Percentiles rank a stretch among this genome's conserved stretches.
Evolutionary conservation across 75 land plant genomes (phyloP).

Genomic region (Pseudotsuga menziesii): DNA sequence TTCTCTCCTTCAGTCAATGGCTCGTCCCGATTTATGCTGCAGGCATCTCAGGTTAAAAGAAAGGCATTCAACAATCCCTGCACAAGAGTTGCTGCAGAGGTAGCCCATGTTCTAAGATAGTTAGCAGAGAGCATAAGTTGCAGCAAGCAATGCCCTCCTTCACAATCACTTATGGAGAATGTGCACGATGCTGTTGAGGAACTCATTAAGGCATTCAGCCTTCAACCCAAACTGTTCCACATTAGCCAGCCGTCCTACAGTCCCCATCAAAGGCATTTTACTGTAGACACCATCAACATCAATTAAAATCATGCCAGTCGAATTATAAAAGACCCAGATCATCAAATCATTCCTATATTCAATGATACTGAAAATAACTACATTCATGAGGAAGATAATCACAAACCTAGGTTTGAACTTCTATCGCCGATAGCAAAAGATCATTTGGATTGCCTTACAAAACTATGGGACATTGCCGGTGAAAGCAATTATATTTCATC

Average conservation of each 20-base stretch:
- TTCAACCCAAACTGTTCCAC: neutral
- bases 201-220: neutral
- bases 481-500: neutral
- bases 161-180: slow-evolving; percentile 3
- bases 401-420: neutral
- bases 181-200: slow-evolving; percentile 17
- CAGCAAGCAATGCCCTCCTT: slow-evolving; percentile 19
- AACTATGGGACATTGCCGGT: too few relatives aligned
- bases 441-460: too few relatives aligned
- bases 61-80: slow-evolving; percentile 25
- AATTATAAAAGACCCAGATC: neutral
- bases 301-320: neutral
- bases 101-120: slow-evolving; percentile 25
- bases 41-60: slow-evolving; percentile 4
- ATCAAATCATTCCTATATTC: neutral
- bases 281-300: neutral
- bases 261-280: neutral
- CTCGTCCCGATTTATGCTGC: neutral
- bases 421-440: neutral
- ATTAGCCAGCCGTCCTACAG: neutral
- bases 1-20: neutral
- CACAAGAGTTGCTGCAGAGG: slow-evolving; percentile 11
- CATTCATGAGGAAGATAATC: neutral
- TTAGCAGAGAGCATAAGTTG: slow-evolving; percentile 30
- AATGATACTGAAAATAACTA: neutral